These are phyloP conservation scores for Pyrus bretschneideri DNA, from an alignment of 306 rosid genomes.

Conservation along the genomic window DNA sequence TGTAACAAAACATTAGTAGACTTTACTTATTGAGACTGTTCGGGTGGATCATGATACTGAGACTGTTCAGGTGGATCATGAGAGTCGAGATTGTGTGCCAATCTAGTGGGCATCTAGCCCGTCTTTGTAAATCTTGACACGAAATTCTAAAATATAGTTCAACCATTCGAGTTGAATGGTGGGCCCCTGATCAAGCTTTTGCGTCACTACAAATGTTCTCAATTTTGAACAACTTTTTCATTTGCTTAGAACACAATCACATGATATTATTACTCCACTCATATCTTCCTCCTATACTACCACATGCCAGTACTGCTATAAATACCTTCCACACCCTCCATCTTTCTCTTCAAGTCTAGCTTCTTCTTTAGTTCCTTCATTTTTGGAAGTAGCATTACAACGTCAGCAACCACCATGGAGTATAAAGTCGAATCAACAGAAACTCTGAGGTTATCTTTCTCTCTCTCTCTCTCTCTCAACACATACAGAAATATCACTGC, in stretches of 20 bases:
- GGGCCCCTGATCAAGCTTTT: slow-evolving; percentile 27
- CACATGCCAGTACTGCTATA: slow-evolving; percentile 21
- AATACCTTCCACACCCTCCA: slow-evolving; percentile 25
- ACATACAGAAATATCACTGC: not conserved
- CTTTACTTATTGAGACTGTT: slow-evolving; percentile 4
- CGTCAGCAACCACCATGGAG: slow-evolving; percentile 29
- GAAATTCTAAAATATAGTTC: not conserved
- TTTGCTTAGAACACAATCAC: no score
- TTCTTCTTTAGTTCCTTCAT: not conserved
- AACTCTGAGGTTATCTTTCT: slow-evolving; percentile 48
- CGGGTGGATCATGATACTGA: no score
- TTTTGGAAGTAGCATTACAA: not conserved
- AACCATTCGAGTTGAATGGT: slow-evolving; percentile 22
- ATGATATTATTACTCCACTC: no score
- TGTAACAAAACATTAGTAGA: not conserved
- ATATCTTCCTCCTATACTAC: not conserved
- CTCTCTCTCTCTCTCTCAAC: slow-evolving; percentile 5
- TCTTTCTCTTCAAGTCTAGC: slow-evolving; percentile 19
- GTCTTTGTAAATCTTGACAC: not conserved
- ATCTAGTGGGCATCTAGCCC: not conserved
- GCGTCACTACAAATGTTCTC: slow-evolving; percentile 35
- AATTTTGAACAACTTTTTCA: not conserved
- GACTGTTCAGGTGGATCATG: slow-evolving; percentile 21
- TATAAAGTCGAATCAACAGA: slow-evolving; percentile 46
- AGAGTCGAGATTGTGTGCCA: slow-evolving; percentile 42